phyloP scores from a whole-genome alignment of 2,329 filamentous ascomycete species.

The Cladophialophora yegresii region DNA sequence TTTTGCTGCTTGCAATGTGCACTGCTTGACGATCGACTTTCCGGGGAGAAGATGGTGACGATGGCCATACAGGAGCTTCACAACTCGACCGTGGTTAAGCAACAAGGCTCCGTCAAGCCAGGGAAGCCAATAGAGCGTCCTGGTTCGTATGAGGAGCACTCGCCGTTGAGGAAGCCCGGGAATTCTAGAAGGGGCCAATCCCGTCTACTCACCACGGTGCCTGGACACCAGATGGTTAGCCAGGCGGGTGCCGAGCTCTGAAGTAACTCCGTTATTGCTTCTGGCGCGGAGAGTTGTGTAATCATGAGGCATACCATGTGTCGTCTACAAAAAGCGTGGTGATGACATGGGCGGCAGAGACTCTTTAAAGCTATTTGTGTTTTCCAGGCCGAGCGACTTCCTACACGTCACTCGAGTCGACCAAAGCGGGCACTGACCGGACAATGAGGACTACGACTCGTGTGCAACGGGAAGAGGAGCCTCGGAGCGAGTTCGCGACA shows the following conservation, averaged over 20 bases:
- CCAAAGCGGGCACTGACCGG: conserved; percentile 1
- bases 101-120: not conserved
- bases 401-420: not conserved
- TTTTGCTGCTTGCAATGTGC: not conserved
- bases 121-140: too few relatives aligned
- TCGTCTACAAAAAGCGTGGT: not conserved
- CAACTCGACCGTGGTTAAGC: not conserved
- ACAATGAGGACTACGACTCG: not conserved
- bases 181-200: not conserved
- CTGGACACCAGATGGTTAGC: not conserved
- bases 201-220: not conserved
- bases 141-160: not conserved
- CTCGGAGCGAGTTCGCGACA: conserved; percentile 5
- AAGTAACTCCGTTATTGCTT: not conserved
- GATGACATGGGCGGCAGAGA: not conserved
- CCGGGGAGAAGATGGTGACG: not conserved
- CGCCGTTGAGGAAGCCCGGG: not conserved
- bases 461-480: conserved; percentile 1
- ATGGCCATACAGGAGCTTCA: not conserved
- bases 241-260: not conserved
- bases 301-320: not conserved
- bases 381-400: not conserved
- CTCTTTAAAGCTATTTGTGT: not conserved
- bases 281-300: not conserved
- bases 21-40: conserved; percentile 8